Base-by-base conservation (phyloP, 176 grass and related monocot species). In the Aegilops bicornis region DNA sequence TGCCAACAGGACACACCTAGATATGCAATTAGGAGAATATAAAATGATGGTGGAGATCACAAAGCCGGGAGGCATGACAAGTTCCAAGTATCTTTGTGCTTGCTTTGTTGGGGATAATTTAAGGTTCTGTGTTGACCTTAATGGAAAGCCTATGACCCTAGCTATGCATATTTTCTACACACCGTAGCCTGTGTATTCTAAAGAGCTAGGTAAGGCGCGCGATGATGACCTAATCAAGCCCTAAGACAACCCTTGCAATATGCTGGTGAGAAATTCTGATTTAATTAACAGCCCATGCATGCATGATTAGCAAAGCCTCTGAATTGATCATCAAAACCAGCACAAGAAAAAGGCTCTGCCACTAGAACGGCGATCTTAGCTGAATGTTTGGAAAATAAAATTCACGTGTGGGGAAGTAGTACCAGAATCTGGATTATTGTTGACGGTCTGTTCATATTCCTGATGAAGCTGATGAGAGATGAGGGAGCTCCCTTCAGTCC, bases 401-500 rank as follows among this genome's bases (percentile, higher is more conserved):
- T 76, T 76, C 73, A 76, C 4, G 15, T 20, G 73, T 2, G 25
- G 8, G 24, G 73, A 77, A 56, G 73, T 76, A 76, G 24, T 76
- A 76, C 73, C 73, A 48, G 73, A 76, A 48, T 76, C 43, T 50
- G 42, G 43, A 75, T 76, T 50, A 17, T 76, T 48, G 14, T 52
- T 30, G 24, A 30, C 1, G 43, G 8, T 30, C 73, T 76, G 43
- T 30, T 50, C 42, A 75, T 48, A 74, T 74, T 74, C 42, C 7
- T 48, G 23, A 75, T 76, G 73, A 76, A 76, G 43, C 73, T 76
- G 43, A 43, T 76, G 73, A 76, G 73, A 64, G 39, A 62, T 31
- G 61, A 81, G 79, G 79, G 79, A 81, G 79, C 79, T 81, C 79
- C 79, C 79, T 81, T 81, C 79, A 81, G 79, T 81, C 79, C 79